Conservation (phyloP, 2,329 filamentous ascomycete species). For the Sclerotinia minor region DNA sequence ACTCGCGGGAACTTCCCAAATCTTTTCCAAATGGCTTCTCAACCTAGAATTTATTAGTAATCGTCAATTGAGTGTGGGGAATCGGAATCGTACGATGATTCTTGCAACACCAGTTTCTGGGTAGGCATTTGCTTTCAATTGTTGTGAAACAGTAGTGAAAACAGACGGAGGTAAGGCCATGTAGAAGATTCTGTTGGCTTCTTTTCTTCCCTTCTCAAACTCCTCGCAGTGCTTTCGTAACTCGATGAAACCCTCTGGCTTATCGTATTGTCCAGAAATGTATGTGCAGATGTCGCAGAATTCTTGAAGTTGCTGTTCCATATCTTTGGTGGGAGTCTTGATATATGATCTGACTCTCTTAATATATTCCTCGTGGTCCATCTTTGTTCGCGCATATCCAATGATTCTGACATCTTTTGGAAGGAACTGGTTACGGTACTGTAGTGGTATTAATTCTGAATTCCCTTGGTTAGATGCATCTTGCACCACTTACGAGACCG, state of each 20-base stretch:
- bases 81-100: slow-evolving; percentile 72
- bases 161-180: slow-evolving; percentile 98
- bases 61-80: background rate
- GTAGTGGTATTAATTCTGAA: slow-evolving; percentile 32
- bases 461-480: background rate
- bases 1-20: slow-evolving; percentile 85
- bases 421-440: slow-evolving; percentile 99
- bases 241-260: slow-evolving; percentile 88
- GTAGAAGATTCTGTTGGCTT: slow-evolving; percentile 95
- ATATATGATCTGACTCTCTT: slow-evolving; percentile 96
- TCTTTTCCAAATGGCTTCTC: slow-evolving; percentile 99
- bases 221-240: slow-evolving; percentile 84
- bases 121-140: slow-evolving; percentile 97
- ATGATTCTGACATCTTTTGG: slow-evolving; percentile 95
- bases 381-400: slow-evolving; percentile 98
- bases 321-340: slow-evolving; percentile 96
- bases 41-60: slow-evolving; percentile 57
- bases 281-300: slow-evolving; percentile 90
- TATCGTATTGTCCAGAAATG: slow-evolving; percentile 95
- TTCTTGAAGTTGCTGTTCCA: slow-evolving; percentile 90
- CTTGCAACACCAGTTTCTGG: slow-evolving; percentile 86
- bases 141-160: slow-evolving; percentile 96
- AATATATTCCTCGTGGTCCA: slow-evolving; percentile 96
- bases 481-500: slow-evolving; percentile 75
- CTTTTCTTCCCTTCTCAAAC: slow-evolving; percentile 76